Evolutionary conservation across 1,139 yeast genomes (phyloP), one percentile per base, ranked within the genome.

Genomic region (Torulaspora globosa): DNA sequence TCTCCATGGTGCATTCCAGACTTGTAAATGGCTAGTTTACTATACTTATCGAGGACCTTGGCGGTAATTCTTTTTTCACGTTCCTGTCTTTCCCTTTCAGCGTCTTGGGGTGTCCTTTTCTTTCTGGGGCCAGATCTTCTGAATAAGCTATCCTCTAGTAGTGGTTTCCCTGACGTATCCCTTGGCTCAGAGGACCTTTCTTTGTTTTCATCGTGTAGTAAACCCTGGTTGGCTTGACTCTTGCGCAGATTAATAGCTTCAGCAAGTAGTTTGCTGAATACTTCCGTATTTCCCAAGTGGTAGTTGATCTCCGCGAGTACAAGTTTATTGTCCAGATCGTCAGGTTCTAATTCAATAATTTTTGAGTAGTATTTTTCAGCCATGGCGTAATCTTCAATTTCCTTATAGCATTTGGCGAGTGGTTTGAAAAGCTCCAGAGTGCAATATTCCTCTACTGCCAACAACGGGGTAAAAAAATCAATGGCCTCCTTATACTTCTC

Each of bases 231-330:
- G 48, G 58, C 67, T 47, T 55, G 71, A 55, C 57, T 59, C 50
- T 69, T 63, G 54, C 72, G 55, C 47, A 63, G 54, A 44, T 66
- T 48, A 47, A 68, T 66, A 10, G 81, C 87, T 49, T 79, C 82
- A 18, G 72, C 71, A 43, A 85, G 70, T 29, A 86, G 67, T 26
- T 64, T 64, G 37, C 78, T 75, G 2, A 95, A 89, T 23, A 74
- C 76, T 2, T 75, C 80, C 16, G 74, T 73, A 39, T 85, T 83
- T 16, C 84, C 86, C n/a, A 84, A 69, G 54, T 80, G 80, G 53
- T 82, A 86, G 48, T 81, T 78, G 1, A 89, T 79, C 65, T 92
- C 97, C 0, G 95, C 96, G 23, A 92, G 70, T 0, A 86, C 84
- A 29, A 89, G 72, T 58, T 84, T 80, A 10, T 82, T 76, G 52